These are phyloP conservation scores for Smallanthus sonchifolius DNA, from an alignment of 129 eudicot genomes.

Conservation along the genomic window DNA sequence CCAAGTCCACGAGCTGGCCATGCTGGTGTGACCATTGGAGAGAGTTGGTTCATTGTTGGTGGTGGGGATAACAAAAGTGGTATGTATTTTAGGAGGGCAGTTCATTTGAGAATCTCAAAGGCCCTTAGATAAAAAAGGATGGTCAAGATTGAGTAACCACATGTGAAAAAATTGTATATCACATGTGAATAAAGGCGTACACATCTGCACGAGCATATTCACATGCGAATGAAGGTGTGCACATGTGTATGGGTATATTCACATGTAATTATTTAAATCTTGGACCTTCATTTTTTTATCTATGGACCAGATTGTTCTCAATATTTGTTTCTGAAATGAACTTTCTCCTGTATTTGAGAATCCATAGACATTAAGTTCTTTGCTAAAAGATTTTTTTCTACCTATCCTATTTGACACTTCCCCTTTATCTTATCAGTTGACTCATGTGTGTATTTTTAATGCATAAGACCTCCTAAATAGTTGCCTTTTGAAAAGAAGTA, in stretches of 20 bases:
- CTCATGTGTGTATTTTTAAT: no score
- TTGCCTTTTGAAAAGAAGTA: no score
- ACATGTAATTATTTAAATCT: not conserved
- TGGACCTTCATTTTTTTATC: not conserved
- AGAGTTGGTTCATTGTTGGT: conserved; percentile 93
- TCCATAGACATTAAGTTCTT: not conserved
- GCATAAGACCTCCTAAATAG: no score
- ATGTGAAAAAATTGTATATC: not conserved
- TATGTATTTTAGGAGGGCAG: conserved; percentile 24
- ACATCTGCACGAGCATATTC: not conserved
- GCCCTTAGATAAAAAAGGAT: not conserved
- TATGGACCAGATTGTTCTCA: not conserved
- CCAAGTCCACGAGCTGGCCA: conserved; percentile 98
- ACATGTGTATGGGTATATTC: not conserved
- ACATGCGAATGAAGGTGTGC: not conserved
- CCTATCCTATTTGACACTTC: not conserved
- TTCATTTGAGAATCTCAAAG: not conserved
- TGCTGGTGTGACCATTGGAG: conserved; percentile 88
- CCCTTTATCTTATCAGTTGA: no score
- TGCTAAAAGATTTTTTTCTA: not conserved
- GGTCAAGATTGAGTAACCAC: not conserved
- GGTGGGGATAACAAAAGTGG: conserved; percentile 96
- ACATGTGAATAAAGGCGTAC: not conserved
- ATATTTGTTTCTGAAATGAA: not conserved
- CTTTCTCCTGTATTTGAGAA: no score